Percentiles rank a stretch among this genome's conserved stretches.
These are phyloP conservation scores for Benincasa hispida DNA, from an alignment of 306 rosid species.

Conservation along the genomic window DNA sequence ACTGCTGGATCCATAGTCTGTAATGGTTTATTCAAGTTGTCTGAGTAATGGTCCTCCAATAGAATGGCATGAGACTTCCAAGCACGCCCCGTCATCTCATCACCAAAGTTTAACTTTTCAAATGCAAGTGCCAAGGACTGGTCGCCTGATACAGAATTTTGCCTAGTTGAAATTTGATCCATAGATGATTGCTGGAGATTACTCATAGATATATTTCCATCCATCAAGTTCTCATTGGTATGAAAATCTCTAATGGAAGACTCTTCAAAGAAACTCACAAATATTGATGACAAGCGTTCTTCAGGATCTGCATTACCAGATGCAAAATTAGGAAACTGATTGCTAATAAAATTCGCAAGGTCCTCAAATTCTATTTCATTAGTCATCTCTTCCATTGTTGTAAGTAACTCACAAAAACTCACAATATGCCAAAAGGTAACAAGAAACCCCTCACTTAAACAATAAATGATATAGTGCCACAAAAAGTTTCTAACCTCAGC, in stretches of 20 bases:
- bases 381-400: conserved; percentile 10
- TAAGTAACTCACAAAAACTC: not conserved
- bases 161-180: conserved; percentile 18
- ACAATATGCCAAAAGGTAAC: not conserved
- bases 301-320: conserved; percentile 22
- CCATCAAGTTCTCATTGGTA: conserved; percentile 18
- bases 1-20: conserved; percentile 10
- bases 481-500: not conserved
- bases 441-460: not conserved
- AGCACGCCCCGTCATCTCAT: conserved; percentile 1
- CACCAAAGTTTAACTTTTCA: conserved; percentile 19
- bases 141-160: conserved; percentile 15
- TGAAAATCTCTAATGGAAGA: conserved; percentile 12
- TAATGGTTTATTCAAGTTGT: conserved; percentile 1
- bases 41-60: conserved; percentile 8
- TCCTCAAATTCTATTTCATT: conserved; percentile 30
- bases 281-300: conserved; percentile 14
- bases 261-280: conserved; percentile 12
- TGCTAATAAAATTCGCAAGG: conserved; percentile 32
- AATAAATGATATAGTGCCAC: not conserved
- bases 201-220: conserved; percentile 21
- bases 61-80: conserved; percentile 1
- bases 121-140: conserved; percentile 31
- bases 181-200: conserved; percentile 10
- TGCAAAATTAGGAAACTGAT: conserved; percentile 38